Evolutionary conservation across 2,329 filamentous ascomycete species (phyloP), one percentile per base, ranked within the genome.

Genomic region (Chalaropsis thielavioides): DNA sequence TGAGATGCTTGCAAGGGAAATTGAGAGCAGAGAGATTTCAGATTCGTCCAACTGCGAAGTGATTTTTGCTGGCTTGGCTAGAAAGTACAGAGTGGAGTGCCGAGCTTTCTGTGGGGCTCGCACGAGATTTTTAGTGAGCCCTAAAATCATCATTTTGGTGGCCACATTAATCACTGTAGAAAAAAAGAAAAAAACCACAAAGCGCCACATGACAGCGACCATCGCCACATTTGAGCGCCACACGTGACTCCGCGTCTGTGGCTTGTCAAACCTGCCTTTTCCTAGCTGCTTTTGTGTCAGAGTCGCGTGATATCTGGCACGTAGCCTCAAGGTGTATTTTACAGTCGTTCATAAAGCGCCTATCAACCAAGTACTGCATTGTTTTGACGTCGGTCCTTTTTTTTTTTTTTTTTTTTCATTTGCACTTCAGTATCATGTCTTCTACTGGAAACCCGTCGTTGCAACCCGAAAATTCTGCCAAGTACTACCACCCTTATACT

Each of bases 401-500:
- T n/a, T 46, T 8, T 7, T 38, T 38, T 38, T n/a, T 46, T 19
- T 17, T 15, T 8, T 3, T n/a, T 46, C 35, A 38, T 38, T 38
- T 38, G 35, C 7, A 38, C 35, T 4, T 8, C 43, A 46, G 13
- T 46, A 58, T 58, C 2, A 58, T 58, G 54, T 58, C 54, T 58
- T 35, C 24, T 19, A 17, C 8, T 38, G 54, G 38, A 35, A 19
- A 17, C 40, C 8, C 27, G 19, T 63, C 61, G 10, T 3, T 35
- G 1, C 64, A 66, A 38, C 17, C 43, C n/a, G 54, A 56, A n/a
- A 43, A 64, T 13, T 38, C 60, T 46, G 51, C 63, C 44, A 79
- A 91, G 70, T 96, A 95, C 72, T 84, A 95, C 71, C 92, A 96
- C 72, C 92, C 92, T 0, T 96, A 87, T 73, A 83, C 84, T 38